phyloP scores from a whole-genome alignment of 2,329 filamentous ascomycete genomes.

The Moelleriella libera region DNA sequence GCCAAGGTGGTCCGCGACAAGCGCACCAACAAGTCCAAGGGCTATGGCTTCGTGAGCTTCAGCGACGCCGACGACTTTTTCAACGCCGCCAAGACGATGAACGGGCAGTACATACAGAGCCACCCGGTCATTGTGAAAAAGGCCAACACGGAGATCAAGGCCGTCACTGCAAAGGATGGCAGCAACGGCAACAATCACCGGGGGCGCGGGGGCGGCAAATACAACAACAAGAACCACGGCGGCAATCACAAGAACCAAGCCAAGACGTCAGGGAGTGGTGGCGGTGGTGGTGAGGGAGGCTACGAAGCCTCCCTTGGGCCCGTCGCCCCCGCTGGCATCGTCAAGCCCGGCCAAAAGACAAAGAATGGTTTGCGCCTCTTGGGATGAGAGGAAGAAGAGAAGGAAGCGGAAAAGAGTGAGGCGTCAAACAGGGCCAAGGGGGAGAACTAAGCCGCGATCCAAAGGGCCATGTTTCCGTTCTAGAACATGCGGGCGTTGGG shows the following conservation, averaged over 20 bases:
- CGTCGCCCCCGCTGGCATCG: slow-evolving; percentile 34
- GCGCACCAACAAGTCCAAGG: slow-evolving; percentile 88
- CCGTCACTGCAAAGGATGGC: slow-evolving; percentile 53
- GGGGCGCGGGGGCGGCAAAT: slow-evolving; percentile 10
- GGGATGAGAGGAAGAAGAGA: slow-evolving; percentile 24
- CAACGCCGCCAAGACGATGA: slow-evolving; percentile 92
- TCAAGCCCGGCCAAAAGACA: slow-evolving; percentile 52
- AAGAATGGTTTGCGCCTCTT: slow-evolving; percentile 49
- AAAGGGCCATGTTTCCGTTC: no score
- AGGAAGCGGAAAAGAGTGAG: no score
- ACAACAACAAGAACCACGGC: slow-evolving; percentile 20
- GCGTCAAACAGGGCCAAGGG: no score
- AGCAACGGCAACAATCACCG: slow-evolving; percentile 4
- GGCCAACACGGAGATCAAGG: slow-evolving; percentile 82
- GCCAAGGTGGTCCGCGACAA: slow-evolving; percentile 91
- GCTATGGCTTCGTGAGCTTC: slow-evolving; percentile 94
- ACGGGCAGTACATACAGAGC: slow-evolving; percentile 97
- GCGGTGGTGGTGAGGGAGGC: slow-evolving; percentile 14
- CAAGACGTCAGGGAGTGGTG: slow-evolving; percentile 13
- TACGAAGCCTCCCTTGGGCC: slow-evolving; percentile 40
- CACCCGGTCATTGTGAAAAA: slow-evolving; percentile 82
- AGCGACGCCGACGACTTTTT: slow-evolving; percentile 93
- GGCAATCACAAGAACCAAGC: not conserved
- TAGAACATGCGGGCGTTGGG: no score
- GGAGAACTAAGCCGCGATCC: no score